Evolutionary conservation across 345 rosid genomes (phyloP).

Genomic region (Hypericum androsaemum): DNA sequence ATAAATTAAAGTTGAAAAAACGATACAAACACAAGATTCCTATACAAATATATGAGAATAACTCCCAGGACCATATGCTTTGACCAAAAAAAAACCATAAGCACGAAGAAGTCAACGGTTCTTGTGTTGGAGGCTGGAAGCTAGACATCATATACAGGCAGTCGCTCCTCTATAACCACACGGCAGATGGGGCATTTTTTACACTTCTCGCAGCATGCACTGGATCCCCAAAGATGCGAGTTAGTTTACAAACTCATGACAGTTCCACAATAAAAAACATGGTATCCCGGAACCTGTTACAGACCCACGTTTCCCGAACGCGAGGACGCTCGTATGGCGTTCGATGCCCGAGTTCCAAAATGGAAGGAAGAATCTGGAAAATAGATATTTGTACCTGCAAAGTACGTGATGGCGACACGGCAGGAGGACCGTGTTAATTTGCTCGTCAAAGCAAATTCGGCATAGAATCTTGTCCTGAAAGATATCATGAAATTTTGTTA

Average conservation of each 20-base stretch:
- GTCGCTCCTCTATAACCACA: conserved; percentile 53
- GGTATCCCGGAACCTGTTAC: too few relatives aligned
- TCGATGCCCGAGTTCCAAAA: neutral
- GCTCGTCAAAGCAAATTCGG: conserved; percentile 81
- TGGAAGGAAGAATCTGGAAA: neutral
- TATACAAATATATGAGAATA: too few relatives aligned
- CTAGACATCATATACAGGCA: conserved; percentile 20
- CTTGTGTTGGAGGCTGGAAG: conserved; percentile 1
- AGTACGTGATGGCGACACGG: conserved; percentile 83
- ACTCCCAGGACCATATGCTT: conserved; percentile 23
- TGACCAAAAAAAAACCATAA: conserved; percentile 34
- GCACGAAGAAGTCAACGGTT: conserved; percentile 10
- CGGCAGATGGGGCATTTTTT: conserved; percentile 84
- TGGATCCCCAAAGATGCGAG: conserved; percentile 14
- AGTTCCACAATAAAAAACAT: too few relatives aligned
- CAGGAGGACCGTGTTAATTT: conserved; percentile 59
- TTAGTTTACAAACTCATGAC: too few relatives aligned
- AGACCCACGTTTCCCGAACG: too few relatives aligned
- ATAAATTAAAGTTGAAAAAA: too few relatives aligned
- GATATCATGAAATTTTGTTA: conserved; percentile 11
- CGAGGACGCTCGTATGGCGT: too few relatives aligned
- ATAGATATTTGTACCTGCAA: conserved; percentile 47
- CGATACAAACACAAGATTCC: too few relatives aligned
- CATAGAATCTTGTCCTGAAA: conserved; percentile 81
- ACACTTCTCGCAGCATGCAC: conserved; percentile 84